Percentiles rank a stretch among this genome's conserved stretches.
phyloP scores from a whole-genome alignment of 805 yeast species.

The Wickerhamomyces queroliae region DNA sequence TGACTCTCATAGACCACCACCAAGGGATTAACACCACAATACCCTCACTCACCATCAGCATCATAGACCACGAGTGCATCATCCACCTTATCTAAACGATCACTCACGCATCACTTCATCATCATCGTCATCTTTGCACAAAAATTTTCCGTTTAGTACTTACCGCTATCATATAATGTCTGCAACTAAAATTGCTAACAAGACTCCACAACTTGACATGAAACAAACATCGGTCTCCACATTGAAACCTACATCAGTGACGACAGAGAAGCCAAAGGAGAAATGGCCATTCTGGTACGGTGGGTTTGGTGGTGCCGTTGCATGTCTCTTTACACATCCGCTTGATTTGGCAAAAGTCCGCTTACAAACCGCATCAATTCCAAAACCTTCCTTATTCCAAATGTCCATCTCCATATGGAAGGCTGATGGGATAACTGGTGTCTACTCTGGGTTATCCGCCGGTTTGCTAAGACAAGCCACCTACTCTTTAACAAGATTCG shows the following conservation, averaged over 20 bases:
- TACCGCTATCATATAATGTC: not conserved
- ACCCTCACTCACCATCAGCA: not conserved
- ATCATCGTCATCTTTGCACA: no score
- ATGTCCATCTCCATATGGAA: slow-evolving; percentile 56
- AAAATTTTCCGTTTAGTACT: no score
- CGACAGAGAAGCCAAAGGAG: slow-evolving; percentile 9
- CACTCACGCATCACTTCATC: no score
- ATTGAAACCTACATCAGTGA: no score
- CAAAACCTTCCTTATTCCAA: slow-evolving; percentile 56
- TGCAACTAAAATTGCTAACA: not conserved
- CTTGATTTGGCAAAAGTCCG: slow-evolving; percentile 84
- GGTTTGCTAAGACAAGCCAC: slow-evolving; percentile 82
- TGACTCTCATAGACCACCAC: no score
- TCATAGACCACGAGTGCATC: not conserved
- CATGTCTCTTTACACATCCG: slow-evolving; percentile 72
- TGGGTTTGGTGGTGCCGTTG: slow-evolving; percentile 65
- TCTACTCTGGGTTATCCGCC: slow-evolving; percentile 82
- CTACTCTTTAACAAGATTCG: slow-evolving; percentile 81
- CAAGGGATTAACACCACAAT: not conserved
- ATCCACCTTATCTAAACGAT: not conserved
- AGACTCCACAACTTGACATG: no score
- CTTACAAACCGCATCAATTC: slow-evolving; percentile 67
- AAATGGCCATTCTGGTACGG: slow-evolving; percentile 55
- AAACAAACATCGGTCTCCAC: no score
- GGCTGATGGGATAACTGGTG: slow-evolving; percentile 61